phyloP scores from a whole-genome alignment of 495 filamentous ascomycete species.

The Tuber microsphaerosporum region DNA sequence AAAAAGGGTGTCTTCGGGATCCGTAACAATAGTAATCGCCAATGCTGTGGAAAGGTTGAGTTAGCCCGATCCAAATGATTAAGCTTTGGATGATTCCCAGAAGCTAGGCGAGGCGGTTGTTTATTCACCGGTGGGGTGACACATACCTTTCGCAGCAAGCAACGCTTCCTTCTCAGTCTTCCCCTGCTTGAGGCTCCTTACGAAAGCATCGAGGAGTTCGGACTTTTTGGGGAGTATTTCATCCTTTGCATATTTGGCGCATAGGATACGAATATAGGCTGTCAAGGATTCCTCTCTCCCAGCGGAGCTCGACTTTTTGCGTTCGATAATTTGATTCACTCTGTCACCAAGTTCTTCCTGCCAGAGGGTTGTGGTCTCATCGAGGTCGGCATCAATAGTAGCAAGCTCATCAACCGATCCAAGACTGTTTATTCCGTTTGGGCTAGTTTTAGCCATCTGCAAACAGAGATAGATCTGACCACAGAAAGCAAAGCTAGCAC shows the following conservation, averaged over 20 bases:
- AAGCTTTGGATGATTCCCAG: neutral
- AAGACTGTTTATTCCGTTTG: constrained; percentile 43
- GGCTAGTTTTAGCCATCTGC: constrained; percentile 13
- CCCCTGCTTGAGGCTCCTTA: constrained; percentile 65
- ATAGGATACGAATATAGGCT: constrained; percentile 64
- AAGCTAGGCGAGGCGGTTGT: constrained; percentile 1
- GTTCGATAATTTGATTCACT: constrained; percentile 75
- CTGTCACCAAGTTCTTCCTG: constrained; percentile 59
- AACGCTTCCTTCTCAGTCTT: constrained; percentile 65
- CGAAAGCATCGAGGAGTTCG: constrained; percentile 64
- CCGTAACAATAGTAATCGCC: constrained; percentile 66
- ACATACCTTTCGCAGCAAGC: constrained; percentile 55
- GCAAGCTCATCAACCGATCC: constrained; percentile 54
- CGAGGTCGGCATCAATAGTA: constrained; percentile 47
- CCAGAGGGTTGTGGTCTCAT: constrained; percentile 53
- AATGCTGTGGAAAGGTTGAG: constrained; percentile 50
- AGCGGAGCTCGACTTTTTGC: constrained; percentile 75
- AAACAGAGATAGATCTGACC: constrained; percentile 30
- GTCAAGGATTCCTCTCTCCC: constrained; percentile 67
- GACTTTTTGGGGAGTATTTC: constrained; percentile 55
- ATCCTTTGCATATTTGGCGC: constrained; percentile 62
- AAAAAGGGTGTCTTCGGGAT: constrained; percentile 62
- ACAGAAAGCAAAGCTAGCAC: constrained; percentile 23
- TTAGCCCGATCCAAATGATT: neutral
- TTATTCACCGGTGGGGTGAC: neutral